Evolutionary conservation across 2,329 filamentous ascomycete species (phyloP).

Genomic region (Sporothrix phasma): DNA sequence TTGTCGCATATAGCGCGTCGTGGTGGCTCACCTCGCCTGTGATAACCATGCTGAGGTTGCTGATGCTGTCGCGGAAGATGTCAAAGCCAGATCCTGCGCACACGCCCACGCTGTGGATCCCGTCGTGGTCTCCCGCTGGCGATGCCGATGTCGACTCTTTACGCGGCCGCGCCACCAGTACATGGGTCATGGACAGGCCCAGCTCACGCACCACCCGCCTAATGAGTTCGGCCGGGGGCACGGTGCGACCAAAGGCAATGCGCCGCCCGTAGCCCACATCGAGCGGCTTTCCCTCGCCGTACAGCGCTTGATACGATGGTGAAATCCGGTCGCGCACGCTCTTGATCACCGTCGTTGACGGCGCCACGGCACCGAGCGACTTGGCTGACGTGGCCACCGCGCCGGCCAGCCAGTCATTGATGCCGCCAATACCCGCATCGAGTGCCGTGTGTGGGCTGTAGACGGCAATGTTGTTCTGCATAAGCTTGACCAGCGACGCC

Average conservation of each 20-base stretch:
- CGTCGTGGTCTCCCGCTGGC: slow-evolving; percentile 22
- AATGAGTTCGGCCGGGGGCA: slow-evolving; percentile 36
- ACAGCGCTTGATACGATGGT: background rate
- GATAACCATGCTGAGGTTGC: slow-evolving; percentile 60
- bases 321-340: slow-evolving; percentile 34
- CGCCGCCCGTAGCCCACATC: slow-evolving; percentile 42
- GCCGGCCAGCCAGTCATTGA: slow-evolving; percentile 91
- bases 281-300: slow-evolving; percentile 28
- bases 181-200: slow-evolving; percentile 44
- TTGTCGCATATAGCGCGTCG: slow-evolving; percentile 75
- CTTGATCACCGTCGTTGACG: slow-evolving; percentile 28
- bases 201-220: slow-evolving; percentile 53
- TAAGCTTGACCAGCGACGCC: slow-evolving; percentile 68
- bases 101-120: slow-evolving; percentile 64
- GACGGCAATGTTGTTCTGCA: slow-evolving; percentile 80
- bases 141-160: slow-evolving; percentile 23
- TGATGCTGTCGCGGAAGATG: slow-evolving; percentile 58
- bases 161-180: slow-evolving; percentile 29
- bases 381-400: slow-evolving; percentile 44
- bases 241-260: slow-evolving; percentile 32
- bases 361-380: slow-evolving; percentile 22
- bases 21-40: slow-evolving; percentile 94
- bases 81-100: slow-evolving; percentile 83
- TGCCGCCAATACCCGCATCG: slow-evolving; percentile 72
- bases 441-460: slow-evolving; percentile 95